Evolutionary conservation across 2,329 filamentous ascomycete genomes (phyloP).

Genomic region (Aspergillus ochraceus): DNA sequence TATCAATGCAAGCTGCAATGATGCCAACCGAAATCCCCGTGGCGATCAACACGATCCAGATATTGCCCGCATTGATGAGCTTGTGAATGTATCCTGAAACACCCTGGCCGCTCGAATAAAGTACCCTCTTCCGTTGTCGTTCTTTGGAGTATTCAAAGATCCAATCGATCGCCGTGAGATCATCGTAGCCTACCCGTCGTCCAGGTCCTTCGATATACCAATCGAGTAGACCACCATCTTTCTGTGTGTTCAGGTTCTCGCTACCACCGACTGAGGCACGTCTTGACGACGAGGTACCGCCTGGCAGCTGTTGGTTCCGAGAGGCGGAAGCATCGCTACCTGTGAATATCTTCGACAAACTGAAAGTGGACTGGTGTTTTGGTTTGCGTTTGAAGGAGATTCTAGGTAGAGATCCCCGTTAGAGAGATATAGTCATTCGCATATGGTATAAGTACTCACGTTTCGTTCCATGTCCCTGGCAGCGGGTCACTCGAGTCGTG

Average conservation of each 20-base stretch:
- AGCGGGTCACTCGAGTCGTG: conserved; percentile 24
- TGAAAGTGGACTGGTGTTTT: conserved; percentile 41
- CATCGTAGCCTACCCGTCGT: conserved; percentile 88
- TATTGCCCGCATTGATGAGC: conserved; percentile 80
- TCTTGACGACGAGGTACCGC: conserved; percentile 27
- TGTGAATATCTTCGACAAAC: conserved; percentile 41
- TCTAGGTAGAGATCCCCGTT: conserved; percentile 20
- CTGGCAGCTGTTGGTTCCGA: conserved; percentile 27
- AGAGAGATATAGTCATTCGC: not conserved
- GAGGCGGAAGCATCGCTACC: conserved; percentile 25
- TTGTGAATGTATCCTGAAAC: conserved; percentile 71
- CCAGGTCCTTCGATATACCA: conserved; percentile 92
- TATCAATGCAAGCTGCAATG: conserved; percentile 84
- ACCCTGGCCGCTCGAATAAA: conserved; percentile 69
- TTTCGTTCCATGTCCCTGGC: conserved; percentile 33
- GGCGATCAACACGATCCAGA: conserved; percentile 85
- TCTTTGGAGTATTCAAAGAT: conserved; percentile 99
- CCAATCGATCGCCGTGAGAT: conserved; percentile 98
- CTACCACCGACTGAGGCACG: conserved; percentile 22
- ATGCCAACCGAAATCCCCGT: conserved; percentile 82
- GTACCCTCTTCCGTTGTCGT: conserved; percentile 76
- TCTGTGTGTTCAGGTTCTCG: conserved; percentile 31
- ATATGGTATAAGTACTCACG: conserved; percentile 26
- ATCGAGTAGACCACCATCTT: conserved; percentile 55
- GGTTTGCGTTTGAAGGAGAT: conserved; percentile 47